Base-by-base conservation (phyloP, 2,329 filamentous ascomycete genomes). In the Cytospora mali region DNA sequence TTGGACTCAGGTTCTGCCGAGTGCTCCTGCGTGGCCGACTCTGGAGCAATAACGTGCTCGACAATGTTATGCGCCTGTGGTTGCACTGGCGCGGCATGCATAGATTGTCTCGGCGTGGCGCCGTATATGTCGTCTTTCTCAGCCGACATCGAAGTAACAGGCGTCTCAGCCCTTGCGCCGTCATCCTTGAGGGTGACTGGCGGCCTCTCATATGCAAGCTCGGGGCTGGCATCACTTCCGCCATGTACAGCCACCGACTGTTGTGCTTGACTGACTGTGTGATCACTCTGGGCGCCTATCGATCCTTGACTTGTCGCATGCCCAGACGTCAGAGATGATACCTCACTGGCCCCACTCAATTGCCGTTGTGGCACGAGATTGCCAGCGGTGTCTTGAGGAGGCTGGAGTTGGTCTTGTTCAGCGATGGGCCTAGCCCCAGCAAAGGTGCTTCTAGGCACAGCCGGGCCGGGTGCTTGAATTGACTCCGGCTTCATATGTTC, bases 111-210 rank as follows among this genome's bases (percentile, higher is more conserved):
- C 25, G 75, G 75, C 27, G 70, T 73, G 18, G 74, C 73, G 35
- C 72, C 69, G 66, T 78, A 77, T 7, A 78, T 66, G 59, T 76
- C 71, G 9, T 75, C 72, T 23, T 71, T 69, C 25, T 66, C 67
- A 10, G 57, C 54, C 54, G 66, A 53, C 49, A 66, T 59, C 16
- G 66, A 56, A n/a, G 61, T 52, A 28, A 64, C 48, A 25, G 61
- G 55, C 3, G 66, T 60, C 21, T 54, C 50, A 1, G 52, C 53
- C 21, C 61, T 66, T 42, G 55, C 57, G 29, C 61, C 61, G 10
- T 64, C 62, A 29, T 71, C 69, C 18, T 55, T 58, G 48, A 66
- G 59, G 5, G 62, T 64, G 3, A 66, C 64, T 2, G 58, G 58
- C 2, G 58, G 48, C 21, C 58, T 57, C 42, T 66, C 62, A 16